Evolutionary conservation across 176 grass and related monocot species (phyloP), one percentile per base, ranked within the genome.

Genomic region (Guadua angustifolia): DNA sequence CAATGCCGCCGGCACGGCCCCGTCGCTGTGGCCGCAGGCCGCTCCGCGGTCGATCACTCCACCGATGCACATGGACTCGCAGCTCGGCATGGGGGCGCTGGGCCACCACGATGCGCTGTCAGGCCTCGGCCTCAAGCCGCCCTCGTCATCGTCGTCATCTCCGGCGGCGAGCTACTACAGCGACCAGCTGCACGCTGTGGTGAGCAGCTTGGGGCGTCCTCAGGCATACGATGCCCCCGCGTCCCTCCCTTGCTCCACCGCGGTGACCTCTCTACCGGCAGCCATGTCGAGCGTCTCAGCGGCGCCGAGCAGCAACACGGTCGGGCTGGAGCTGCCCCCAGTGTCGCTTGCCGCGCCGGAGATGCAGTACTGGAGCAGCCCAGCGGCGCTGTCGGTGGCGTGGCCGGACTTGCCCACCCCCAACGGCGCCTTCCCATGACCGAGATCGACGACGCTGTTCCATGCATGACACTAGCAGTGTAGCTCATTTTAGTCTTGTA

Each of bases 101-200:
- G 84, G 89, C 33, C 84, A 86, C 43, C 73, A 90, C 62, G 81
- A 90, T 19, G 45, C 87, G 61, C 75, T 90, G 32, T 84, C 89
- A 1, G 66, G 68, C 24, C 84, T 87, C 29, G 89, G 75, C 6
- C 69, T 90, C 14, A 87, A 87, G 89, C 75, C 78, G 7, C 85
- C 84, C 7, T 33, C 85, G 9, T 74, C 80, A 0, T 61, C 80
- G 22, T 12, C 66, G 35, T 44, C 62, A 7, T 55, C 68, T 0
- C 56, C 68, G 9, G 24, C 80, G 32, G 71, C 73, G 32, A 90
- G 62, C 82, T 93, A 90, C 91, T 93, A 90, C 77, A 93, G 78
- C 55, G 91, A 93, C 82, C 88, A 93, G 84, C 72, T 93, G 44
- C 85, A 93, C 40, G 85, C 91, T 10, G 85, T 93, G 71, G 88